Evolutionary conservation across 805 yeast species (phyloP), one percentile per base, ranked within the genome.

Genomic region (Kodamaea jinghongensis): DNA sequence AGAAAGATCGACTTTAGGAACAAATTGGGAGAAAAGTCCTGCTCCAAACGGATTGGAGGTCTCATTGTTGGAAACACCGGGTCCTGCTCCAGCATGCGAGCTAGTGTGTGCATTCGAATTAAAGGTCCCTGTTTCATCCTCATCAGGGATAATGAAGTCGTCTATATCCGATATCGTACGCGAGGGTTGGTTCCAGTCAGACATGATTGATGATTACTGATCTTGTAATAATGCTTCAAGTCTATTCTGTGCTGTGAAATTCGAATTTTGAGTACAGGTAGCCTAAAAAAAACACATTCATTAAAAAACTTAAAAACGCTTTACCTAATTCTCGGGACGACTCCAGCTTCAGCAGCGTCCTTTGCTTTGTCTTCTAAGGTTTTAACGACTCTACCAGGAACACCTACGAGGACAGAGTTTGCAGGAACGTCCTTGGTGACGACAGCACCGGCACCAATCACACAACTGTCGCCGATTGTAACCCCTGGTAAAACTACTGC

Each of bases 381-480:
- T 42, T 60, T 64, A 27, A 75, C 53, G 8, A 78, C 73, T 44
- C 59, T 66, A 5, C 79, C 83, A 0, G 88, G 90, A 14, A 69
- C 68, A 0, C 90, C 90, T n/a, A 66, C 83, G 10, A 75, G 82
- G 12, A 82, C 74, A 0, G 75, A 62, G 42, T 70, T 63, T 2
- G 74, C 62, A 0, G 84, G 82, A 20, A 83, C 73, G 43, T 72
- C 76, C 40, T 65, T 75, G 13, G 73, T 70, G 15, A 84, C 87
- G 2, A 81, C 80, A 6, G 82, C 63, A 3, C 86, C 87, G 3
- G 89, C 86, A 2, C 82, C 90, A 31, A 83, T 67, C 1, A 79
- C 78, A 3, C 72, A 70, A 7, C 76, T 74, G 36, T 77, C 75
- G 10, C 89, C 90, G 32, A 83, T 69, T 1, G 73, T 76, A 8